phyloP scores from a whole-genome alignment of 345 rosid species.

The Brassica nigra region DNA sequence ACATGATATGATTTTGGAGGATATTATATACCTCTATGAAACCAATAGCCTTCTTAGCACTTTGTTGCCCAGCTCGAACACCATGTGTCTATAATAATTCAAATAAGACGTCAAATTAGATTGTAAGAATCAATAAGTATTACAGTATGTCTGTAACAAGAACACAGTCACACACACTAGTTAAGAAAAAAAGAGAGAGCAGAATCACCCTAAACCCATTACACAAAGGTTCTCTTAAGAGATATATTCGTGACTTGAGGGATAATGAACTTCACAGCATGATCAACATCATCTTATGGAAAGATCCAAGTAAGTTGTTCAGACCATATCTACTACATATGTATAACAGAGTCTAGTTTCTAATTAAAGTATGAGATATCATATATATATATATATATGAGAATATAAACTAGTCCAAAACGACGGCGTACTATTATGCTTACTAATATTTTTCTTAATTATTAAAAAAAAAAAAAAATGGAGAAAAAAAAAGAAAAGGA shows the following conservation, averaged over 20 bases:
- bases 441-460: too few relatives aligned
- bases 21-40: conserved; percentile 67
- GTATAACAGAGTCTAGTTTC: neutral
- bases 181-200: neutral
- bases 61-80: conserved; percentile 74
- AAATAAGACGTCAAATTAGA: neutral
- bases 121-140: neutral
- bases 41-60: conserved; percentile 82
- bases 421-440: conserved; percentile 26
- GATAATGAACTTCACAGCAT: neutral
- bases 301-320: neutral
- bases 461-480: too few relatives aligned
- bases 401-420: neutral
- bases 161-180: conserved; percentile 2
- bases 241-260: neutral
- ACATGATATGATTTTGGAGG: neutral
- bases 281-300: conserved; percentile 3
- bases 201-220: conserved; percentile 2
- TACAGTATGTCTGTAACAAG: conserved; percentile 4
- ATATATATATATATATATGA: neutral
- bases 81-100: conserved; percentile 73
- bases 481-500: neutral
- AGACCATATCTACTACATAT: conserved; percentile 12
- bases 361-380: neutral
- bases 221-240: neutral